Evolutionary conservation across 2,329 filamentous ascomycete genomes (phyloP).

Genomic region (Samsoniella hepiali): DNA sequence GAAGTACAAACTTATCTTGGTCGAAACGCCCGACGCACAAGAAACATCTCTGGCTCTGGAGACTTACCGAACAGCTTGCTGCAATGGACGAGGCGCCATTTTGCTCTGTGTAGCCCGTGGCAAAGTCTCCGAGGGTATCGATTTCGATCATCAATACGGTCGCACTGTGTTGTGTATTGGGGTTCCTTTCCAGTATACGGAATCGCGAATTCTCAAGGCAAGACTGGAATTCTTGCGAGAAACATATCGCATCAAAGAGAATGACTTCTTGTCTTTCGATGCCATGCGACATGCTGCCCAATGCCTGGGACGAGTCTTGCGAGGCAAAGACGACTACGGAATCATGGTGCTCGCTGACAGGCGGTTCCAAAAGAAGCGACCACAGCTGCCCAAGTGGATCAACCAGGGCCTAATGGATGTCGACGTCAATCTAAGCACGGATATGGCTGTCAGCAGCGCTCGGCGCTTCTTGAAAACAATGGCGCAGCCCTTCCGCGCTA

Average conservation of each 20-base stretch:
- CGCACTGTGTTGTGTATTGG: constrained; percentile 94
- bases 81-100: constrained; percentile 91
- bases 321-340: constrained; percentile 98
- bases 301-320: constrained; percentile 87
- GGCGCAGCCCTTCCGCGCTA: constrained; percentile 81
- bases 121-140: constrained; percentile 96
- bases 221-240: constrained; percentile 94
- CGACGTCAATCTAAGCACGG: constrained; percentile 87
- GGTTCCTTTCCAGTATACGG: constrained; percentile 97
- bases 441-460: constrained; percentile 87
- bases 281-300: constrained; percentile 99
- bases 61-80: constrained; percentile 95
- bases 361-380: constrained; percentile 86
- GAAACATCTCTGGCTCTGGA: constrained; percentile 94
- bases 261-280: constrained; percentile 97
- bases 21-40: constrained; percentile 95
- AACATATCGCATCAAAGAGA: constrained; percentile 93
- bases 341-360: constrained; percentile 98
- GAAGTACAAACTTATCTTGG: constrained; percentile 98
- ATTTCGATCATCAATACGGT: constrained; percentile 98
- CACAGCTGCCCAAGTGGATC: constrained; percentile 95
- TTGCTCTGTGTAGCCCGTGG: constrained; percentile 93
- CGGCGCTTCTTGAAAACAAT: constrained; percentile 88
- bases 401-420: constrained; percentile 80
- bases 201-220: constrained; percentile 94